Conservation (phyloP, 2,329 filamentous ascomycete species). For the Colletotrichum tabaci region DNA sequence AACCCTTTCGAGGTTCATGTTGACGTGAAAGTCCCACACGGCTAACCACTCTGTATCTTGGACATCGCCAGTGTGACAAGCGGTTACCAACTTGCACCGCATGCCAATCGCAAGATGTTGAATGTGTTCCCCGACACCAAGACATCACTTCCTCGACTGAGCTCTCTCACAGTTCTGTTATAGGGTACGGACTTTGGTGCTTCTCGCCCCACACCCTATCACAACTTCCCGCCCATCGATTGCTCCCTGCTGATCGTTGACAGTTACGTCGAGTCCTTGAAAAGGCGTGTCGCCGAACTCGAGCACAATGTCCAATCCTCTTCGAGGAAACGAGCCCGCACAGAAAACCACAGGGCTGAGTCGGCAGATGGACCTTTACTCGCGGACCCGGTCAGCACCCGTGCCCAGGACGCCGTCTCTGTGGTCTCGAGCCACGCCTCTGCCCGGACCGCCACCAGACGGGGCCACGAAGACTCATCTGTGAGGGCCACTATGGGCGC, state of each 20-base stretch:
- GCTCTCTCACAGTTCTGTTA: constrained; percentile 30
- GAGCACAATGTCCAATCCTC: constrained; percentile 10
- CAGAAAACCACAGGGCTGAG: background rate
- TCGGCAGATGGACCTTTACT: background rate
- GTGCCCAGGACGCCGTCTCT: background rate
- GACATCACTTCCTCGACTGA: constrained; percentile 24
- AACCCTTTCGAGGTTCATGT: background rate
- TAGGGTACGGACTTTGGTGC: constrained; percentile 2
- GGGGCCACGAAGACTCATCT: constrained; percentile 27
- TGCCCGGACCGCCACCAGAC: background rate
- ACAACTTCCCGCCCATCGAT: background rate
- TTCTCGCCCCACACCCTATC: background rate
- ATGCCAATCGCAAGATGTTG: constrained; percentile 13
- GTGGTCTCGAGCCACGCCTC: background rate
- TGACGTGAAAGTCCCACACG: background rate
- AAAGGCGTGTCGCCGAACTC: constrained; percentile 28
- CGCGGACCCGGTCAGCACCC: background rate
- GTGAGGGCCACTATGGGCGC: constrained; percentile 38
- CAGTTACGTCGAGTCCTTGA: constrained; percentile 31
- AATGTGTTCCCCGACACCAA: constrained; percentile 26
- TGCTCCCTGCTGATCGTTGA: background rate
- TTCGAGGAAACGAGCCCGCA: constrained; percentile 25
- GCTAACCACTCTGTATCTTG: background rate
- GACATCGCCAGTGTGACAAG: constrained; percentile 29
- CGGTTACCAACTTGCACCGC: constrained; percentile 26